Percentiles rank a stretch among this genome's conserved stretches.
Conservation (phyloP, 352 stramenopile genomes). For the Globisporangium lucens region DNA sequence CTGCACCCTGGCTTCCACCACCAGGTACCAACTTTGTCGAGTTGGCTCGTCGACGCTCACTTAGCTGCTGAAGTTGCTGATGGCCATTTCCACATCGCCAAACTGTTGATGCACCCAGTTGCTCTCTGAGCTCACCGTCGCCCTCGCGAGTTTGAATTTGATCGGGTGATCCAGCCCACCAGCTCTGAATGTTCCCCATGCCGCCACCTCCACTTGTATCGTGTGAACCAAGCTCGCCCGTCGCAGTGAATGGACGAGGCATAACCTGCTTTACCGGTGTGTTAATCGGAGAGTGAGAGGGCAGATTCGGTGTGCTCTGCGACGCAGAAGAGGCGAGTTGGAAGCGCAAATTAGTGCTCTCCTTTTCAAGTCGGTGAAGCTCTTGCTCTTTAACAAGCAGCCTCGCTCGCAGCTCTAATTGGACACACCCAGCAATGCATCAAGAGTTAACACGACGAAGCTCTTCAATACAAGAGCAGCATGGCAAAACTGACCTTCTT, state of each 20-base stretch:
- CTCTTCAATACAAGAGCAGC: not conserved
- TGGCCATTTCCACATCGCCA: too few relatives aligned
- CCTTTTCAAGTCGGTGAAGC: not conserved
- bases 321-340: not conserved
- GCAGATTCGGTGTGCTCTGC: constrained; percentile 8
- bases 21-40: not conserved
- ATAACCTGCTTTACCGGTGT: not conserved
- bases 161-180: constrained; percentile 39
- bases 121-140: constrained; percentile 8
- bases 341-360: not conserved
- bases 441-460: not conserved
- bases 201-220: constrained; percentile 15
- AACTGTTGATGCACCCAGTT: constrained; percentile 17
- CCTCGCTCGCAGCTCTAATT: constrained; percentile 15
- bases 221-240: constrained; percentile 23
- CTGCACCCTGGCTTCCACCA: not conserved
- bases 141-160: not conserved
- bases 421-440: not conserved
- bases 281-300: constrained; percentile 11
- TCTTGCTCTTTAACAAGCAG: constrained; percentile 20
- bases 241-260: constrained; percentile 23
- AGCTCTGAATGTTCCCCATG: constrained; percentile 46
- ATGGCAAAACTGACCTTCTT: constrained; percentile 5
- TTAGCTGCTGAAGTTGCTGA: not conserved
- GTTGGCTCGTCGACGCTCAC: constrained; percentile 9